Evolutionary conservation across 495 filamentous ascomycete species (phyloP), one percentile per base, ranked within the genome.

Genomic region (Articulospora tetracladia): DNA sequence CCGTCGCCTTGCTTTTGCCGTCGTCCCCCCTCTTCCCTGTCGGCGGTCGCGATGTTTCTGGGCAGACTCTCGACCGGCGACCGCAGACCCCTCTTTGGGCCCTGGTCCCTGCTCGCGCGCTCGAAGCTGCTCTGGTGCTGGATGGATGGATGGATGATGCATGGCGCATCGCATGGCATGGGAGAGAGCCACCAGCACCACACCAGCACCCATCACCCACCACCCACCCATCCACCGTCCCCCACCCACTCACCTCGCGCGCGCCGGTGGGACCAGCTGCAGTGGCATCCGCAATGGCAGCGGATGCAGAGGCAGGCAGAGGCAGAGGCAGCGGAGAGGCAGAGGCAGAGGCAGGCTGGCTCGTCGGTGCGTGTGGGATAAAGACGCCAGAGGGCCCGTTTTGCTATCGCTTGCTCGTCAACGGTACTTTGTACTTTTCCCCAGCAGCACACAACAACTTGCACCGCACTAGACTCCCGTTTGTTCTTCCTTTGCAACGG

Each of bases 331-430:
- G n/a, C n/a, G n/a, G 47, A 55, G 58, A 61, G 47, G 54, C 58
- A 48, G n/a, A n/a, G n/a, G n/a, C n/a, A n/a, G n/a, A n/a, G n/a
- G n/a, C n/a, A n/a, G n/a, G n/a, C n/a, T n/a, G n/a, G n/a, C n/a
- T n/a, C n/a, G n/a, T n/a, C n/a, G 30, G 7, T 34, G 7, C 7
- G 3, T 44, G 39, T 59, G 59, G 59, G 55, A 63, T 66, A 63
- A 66, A 44, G 39, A 44, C 10, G 39, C 39, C n/a, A 20, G 55
- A 57, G 57, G 34, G 57, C 60, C 64, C 60, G 60, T 66, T 63
- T 24, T 32, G 50, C 50, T 26, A 53, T 53, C 50, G 13, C 50
- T 53, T 53, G 50, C 39, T 17, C n/a, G 10, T 44, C n/a, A 44
- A 44, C 39, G 39, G 39, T 44, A 44, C 39, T 15, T n/a, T 44